These are phyloP conservation scores for Pythium dissimile DNA, from an alignment of 352 stramenopile species.

Conservation along the genomic window DNA sequence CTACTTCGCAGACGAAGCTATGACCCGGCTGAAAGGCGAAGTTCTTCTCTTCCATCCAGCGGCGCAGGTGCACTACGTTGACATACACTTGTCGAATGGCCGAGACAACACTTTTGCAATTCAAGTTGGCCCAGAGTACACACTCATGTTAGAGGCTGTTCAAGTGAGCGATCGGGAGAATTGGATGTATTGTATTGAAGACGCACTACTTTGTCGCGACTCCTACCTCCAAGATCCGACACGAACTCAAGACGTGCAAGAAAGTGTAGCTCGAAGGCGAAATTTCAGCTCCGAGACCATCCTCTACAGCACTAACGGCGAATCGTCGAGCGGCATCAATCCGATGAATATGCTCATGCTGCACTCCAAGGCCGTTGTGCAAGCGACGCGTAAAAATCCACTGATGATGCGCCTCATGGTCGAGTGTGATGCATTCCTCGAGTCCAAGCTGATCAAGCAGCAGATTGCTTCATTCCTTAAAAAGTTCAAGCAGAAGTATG, in stretches of 20 bases:
- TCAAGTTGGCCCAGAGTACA: conserved; percentile 56
- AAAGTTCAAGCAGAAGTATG: conserved; percentile 60
- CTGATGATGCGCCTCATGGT: conserved; percentile 34
- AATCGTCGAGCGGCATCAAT: conserved; percentile 13
- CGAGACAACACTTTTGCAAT: conserved; percentile 61
- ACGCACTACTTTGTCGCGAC: conserved; percentile 65
- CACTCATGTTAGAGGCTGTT: conserved; percentile 53
- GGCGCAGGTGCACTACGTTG: conserved; percentile 62
- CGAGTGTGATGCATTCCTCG: conserved; percentile 44
- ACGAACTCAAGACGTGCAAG: conserved; percentile 42
- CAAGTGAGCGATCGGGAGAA: conserved; percentile 62
- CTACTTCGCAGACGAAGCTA: conserved; percentile 58
- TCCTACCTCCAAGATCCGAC: conserved; percentile 49
- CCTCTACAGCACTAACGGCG: conserved; percentile 21
- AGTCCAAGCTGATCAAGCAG: conserved; percentile 33
- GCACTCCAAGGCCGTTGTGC: conserved; percentile 22
- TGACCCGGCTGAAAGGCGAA: conserved; percentile 61
- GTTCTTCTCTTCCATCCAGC: conserved; percentile 76
- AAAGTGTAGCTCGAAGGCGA: conserved; percentile 49
- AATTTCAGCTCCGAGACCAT: conserved; percentile 59
- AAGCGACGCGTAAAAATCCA: conserved; percentile 26
- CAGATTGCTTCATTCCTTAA: conserved; percentile 39
- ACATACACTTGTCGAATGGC: conserved; percentile 49
- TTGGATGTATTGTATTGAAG: conserved; percentile 81
- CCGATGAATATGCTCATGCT: conserved; percentile 32